phyloP scores from a whole-genome alignment of 2,329 filamentous ascomycete species.

The Fusarium kyushuense region DNA sequence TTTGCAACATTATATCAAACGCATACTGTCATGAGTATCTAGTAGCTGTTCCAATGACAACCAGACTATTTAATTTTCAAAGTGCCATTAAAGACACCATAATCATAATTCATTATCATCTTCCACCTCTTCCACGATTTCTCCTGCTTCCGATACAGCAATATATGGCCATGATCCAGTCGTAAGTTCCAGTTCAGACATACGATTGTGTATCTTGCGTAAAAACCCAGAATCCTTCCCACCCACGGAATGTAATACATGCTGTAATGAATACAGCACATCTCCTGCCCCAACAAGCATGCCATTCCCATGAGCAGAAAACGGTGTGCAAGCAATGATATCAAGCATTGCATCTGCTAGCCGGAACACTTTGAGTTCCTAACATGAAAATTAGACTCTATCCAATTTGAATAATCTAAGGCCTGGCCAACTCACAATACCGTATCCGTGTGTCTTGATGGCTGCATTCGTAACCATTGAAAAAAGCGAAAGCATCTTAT shows the following conservation, averaged over 20 bases:
- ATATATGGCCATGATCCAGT: constrained; percentile 35
- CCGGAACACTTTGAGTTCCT: constrained; percentile 47
- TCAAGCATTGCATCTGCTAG: constrained; percentile 45
- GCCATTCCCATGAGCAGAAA: constrained; percentile 31
- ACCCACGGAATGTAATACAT: constrained; percentile 42
- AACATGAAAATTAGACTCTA: neutral
- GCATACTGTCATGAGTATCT: too few species aligned
- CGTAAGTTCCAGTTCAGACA: constrained; percentile 33
- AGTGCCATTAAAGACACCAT: neutral
- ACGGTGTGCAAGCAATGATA: constrained; percentile 39
- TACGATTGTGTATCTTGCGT: constrained; percentile 32
- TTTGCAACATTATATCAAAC: neutral
- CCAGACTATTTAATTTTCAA: neutral
- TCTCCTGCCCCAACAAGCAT: constrained; percentile 45
- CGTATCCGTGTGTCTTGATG: constrained; percentile 46
- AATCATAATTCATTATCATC: constrained; percentile 2
- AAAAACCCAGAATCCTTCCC: constrained; percentile 39
- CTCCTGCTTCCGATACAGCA: constrained; percentile 1
- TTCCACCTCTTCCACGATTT: constrained; percentile 5
- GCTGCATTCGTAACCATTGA: constrained; percentile 40
- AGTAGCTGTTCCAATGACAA: accelerated
- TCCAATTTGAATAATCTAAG: neutral
- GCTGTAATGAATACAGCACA: constrained; percentile 39
- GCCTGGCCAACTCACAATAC: constrained; percentile 39
- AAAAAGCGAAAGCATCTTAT: constrained; percentile 44